A percentile compares a stretch with the other conserved stretches of the same genome.
Evolutionary conservation across 768 basidiomycete genomes (phyloP).

Genomic region (Pulveroboletus sp.): DNA sequence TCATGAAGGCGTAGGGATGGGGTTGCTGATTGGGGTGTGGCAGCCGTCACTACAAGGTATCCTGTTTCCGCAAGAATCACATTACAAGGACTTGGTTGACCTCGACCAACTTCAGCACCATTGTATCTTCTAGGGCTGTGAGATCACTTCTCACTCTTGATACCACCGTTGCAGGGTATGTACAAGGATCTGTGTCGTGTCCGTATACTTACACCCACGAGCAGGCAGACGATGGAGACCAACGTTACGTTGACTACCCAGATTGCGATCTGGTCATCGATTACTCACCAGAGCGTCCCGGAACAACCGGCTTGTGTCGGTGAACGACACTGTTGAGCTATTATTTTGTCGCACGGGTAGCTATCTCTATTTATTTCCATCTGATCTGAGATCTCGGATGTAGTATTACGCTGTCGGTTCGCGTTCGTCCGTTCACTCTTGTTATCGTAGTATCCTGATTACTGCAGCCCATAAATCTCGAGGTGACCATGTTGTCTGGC

Average conservation of each 20-base stretch:
- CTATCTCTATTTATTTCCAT: too few species aligned
- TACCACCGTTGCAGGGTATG: neutral
- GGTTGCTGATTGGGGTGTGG: neutral
- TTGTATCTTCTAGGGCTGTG: constrained; percentile 14
- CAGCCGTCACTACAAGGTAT: constrained; percentile 14
- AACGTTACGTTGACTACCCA: constrained; percentile 10
- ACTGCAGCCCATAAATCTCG: too few species aligned
- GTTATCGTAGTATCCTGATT: too few species aligned
- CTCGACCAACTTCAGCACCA: constrained; percentile 1
- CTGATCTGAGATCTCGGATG: too few species aligned
- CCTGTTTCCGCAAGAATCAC: neutral
- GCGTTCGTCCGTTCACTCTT: too few species aligned
- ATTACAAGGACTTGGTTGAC: neutral
- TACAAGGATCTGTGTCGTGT: neutral
- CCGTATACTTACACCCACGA: constrained; percentile 2
- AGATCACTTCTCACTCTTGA: constrained; percentile 5
- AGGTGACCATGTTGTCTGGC: too few species aligned
- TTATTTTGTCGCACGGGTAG: too few species aligned
- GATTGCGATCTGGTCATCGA: neutral
- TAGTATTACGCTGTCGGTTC: too few species aligned
- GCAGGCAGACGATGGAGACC: neutral
- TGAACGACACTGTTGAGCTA: neutral
- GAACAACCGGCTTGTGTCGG: neutral
- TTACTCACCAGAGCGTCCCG: neutral
- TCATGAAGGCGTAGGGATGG: too few species aligned